Base-by-base conservation (phyloP, 108 stramenopile genomes). In the Skeletonema marinoi region DNA sequence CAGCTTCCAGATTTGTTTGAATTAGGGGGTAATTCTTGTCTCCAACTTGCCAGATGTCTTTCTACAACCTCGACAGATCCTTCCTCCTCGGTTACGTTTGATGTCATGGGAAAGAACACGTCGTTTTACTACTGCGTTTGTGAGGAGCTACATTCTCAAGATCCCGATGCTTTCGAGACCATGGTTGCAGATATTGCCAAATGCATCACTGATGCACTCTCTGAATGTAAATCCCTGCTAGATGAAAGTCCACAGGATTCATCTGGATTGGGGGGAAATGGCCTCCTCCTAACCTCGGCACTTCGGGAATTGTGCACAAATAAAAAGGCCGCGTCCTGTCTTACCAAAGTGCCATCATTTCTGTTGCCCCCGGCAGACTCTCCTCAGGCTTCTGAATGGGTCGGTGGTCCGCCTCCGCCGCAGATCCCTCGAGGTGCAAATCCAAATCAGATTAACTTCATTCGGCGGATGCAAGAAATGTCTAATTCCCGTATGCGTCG, bases 1-100 rank as follows among this genome's bases (percentile, higher is more conserved):
- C 88, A 93, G 85, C 85, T 77, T 41, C 94, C 94, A 2, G 90
- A 90, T 56, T 66, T 95, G 11, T 95, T 95, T 70, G 88, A 88
- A 70, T 81, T 82, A n/a, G 90, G 80, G 7, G 61, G 69, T 17
- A 89, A 90, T 73, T 82, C 82, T 0, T 25, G 70, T 8, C 44
- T 72, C 31, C 89, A 93, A 74, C 77, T 93, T 2, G 77, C 88
- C 66, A 78, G 78, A 59, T 88, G 82, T 36, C 78, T 95, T 9
- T 16, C 80, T 16, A 63, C 66, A 21, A 75, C 83, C 9, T 36
- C 80, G 38, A 70, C 75, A 4, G 90, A 90, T 73, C 77, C 82
- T 11, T 35, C 80, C 58, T 60, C 69, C 33, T 78, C 85, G n/a
- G 90, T 93, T 50, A 89, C 88, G 32, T 81, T 90, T 80, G 89